These are phyloP conservation scores for Mucor saturninus DNA, from an alignment of 371 early-diverging fungal genomes.

Conservation along the genomic window DNA sequence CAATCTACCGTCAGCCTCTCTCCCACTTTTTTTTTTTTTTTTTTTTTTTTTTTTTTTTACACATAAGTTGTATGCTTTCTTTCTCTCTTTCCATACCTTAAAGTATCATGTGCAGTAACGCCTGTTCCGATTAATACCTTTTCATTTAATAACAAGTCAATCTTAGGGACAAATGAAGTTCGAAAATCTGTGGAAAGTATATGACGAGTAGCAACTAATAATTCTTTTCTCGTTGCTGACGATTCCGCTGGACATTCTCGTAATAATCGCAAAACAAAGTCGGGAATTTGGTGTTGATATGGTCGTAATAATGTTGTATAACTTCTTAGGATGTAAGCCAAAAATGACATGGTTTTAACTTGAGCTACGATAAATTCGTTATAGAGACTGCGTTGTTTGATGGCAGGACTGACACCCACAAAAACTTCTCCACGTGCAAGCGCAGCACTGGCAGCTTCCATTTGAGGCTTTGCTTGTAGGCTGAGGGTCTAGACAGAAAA, in stretches of 20 bases:
- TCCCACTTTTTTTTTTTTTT: too few relatives aligned
- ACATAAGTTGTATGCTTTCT: too few relatives aligned
- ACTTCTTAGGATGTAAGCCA: slow-evolving; percentile 91
- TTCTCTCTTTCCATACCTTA: slow-evolving; percentile 58
- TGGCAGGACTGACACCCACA: slow-evolving; percentile 82
- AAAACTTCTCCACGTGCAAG: slow-evolving; percentile 70
- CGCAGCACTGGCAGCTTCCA: slow-evolving; percentile 74
- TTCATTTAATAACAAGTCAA: slow-evolving; percentile 89
- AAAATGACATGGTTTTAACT: slow-evolving; percentile 95
- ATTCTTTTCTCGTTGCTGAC: slow-evolving; percentile 91
- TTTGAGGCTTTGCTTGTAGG: slow-evolving; percentile 81
- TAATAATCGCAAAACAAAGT: slow-evolving; percentile 85
- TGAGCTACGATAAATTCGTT: slow-evolving; percentile 88
- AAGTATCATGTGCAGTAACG: slow-evolving; percentile 89
- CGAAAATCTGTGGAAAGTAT: slow-evolving; percentile 92
- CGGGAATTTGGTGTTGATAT: slow-evolving; percentile 84
- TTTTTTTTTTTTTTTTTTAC: too few relatives aligned
- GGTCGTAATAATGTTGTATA: slow-evolving; percentile 74
- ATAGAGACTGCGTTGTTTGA: slow-evolving; percentile 74
- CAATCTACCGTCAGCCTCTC: too few relatives aligned
- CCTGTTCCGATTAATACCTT: slow-evolving; percentile 92
- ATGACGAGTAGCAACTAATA: slow-evolving; percentile 94
- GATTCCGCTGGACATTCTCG: slow-evolving; percentile 95
- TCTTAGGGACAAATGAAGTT: slow-evolving; percentile 83
- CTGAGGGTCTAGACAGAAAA: slow-evolving; percentile 60